Evolutionary conservation across 768 basidiomycete genomes (phyloP).

Genomic region (Dentipellis sp.): DNA sequence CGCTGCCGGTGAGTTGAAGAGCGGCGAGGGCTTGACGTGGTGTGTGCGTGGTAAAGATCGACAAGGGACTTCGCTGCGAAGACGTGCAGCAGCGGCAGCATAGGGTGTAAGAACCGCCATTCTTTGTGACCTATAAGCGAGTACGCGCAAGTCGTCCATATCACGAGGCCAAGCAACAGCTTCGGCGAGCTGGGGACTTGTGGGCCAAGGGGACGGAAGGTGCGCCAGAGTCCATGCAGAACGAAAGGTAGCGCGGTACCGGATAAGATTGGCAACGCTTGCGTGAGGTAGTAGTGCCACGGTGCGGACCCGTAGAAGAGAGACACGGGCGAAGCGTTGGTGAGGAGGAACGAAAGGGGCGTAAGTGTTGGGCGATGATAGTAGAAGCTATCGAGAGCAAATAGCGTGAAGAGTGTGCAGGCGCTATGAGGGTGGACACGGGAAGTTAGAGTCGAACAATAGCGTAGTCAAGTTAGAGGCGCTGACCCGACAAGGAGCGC

Average conservation of each 20-base stretch:
- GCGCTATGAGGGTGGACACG: neutral
- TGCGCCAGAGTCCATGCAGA: constrained; percentile 46
- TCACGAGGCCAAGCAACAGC: constrained; percentile 38
- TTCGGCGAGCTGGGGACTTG: constrained; percentile 14
- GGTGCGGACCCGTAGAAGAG: constrained; percentile 85
- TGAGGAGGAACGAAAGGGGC: constrained; percentile 70
- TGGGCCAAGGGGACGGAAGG: constrained; percentile 3
- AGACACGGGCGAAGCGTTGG: constrained; percentile 80
- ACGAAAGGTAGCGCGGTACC: constrained; percentile 67
- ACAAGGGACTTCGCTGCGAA: constrained; percentile 68
- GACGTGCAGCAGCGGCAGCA: constrained; percentile 77
- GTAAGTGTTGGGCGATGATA: constrained; percentile 63
- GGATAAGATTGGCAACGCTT: constrained; percentile 78
- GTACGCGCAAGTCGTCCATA: constrained; percentile 61
- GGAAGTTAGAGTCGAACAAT: neutral
- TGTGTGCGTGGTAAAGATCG: constrained; percentile 19
- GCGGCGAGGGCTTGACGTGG: constrained; percentile 1
- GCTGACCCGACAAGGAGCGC: constrained; percentile 35
- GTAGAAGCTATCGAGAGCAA: constrained; percentile 57
- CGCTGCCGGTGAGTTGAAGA: neutral
- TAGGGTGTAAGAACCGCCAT: constrained; percentile 92
- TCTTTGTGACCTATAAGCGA: constrained; percentile 91
- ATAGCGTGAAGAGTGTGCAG: constrained; percentile 1
- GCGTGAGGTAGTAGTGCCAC: constrained; percentile 85
- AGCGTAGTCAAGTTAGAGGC: neutral